Base-by-base conservation (phyloP, 2,329 filamentous ascomycete genomes). In the Sphaerulina musiva region DNA sequence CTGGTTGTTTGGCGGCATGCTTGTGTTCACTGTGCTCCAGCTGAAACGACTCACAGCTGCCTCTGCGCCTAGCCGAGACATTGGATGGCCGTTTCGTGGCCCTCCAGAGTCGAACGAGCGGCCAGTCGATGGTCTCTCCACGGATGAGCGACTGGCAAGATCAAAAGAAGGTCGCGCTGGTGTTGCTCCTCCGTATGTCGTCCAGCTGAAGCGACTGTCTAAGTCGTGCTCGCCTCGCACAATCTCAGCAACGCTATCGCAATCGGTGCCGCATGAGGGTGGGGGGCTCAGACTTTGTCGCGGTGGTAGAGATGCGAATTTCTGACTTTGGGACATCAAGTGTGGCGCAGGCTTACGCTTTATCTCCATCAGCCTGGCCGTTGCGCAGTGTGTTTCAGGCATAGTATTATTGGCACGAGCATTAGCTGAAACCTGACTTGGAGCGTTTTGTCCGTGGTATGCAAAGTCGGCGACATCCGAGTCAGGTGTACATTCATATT, bases 21-120 rank as follows among this genome's bases (percentile, higher is more conserved):
- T 62, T 39, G 69, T 74, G 54, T 67, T 66, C 47, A 69, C 60
- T 12, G 71, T 74, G 36, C 71, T 73, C 72, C 71, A 74, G 61
- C 70, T 73, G 64, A 73, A 74, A 52, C 69, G 70, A 56, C 70
- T 72, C 17, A 51, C 32, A 17, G 23, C 42, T 17, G 41, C 29
- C 26, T 40, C 41, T 31, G 45, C 48, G 32, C 42, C 40, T 29
- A 46, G 41, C 20, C 57, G 49, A 45, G 47, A 49, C 34, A 51
- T 39, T 39, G 46, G 38, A 46, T 50, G 46, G 45, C 31, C 36
- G 41, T 44, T 26, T 45, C 48, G 48, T 38, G 31, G 40, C n/a
- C 14, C 38, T 39, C 43, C 39, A 32, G 48, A 45, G 17, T 51
- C 48, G 9, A 51, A 17, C 3, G 48, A 51, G 34, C 42, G 48